phyloP scores from a whole-genome alignment of 257 asterid genomes.

The Hygrophila difformis region DNA sequence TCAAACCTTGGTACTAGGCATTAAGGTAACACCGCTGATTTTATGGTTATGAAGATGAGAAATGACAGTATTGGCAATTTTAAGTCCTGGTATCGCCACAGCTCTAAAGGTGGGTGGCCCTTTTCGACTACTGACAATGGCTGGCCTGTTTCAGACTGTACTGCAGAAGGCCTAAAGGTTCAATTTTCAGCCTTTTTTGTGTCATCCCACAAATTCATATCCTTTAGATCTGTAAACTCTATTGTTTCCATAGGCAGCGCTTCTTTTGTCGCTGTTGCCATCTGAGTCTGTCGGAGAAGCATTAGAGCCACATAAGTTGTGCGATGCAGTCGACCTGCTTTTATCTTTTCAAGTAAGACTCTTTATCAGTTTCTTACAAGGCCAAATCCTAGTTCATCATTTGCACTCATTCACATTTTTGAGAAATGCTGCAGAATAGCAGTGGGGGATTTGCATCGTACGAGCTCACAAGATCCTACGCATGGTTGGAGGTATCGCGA shows the following conservation, averaged over 20 bases:
- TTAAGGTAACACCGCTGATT: background rate
- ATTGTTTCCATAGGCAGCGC: slow-evolving; percentile 39
- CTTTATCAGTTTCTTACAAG: background rate
- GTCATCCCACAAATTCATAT: background rate
- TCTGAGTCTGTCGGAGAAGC: slow-evolving; percentile 39
- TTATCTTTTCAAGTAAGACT: slow-evolving; percentile 53
- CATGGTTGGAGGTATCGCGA: slow-evolving; percentile 59
- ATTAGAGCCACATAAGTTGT: slow-evolving; percentile 27
- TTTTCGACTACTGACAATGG: slow-evolving; percentile 80
- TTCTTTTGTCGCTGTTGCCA: slow-evolving; percentile 43
- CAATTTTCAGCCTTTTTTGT: background rate
- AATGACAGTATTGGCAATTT: slow-evolving; percentile 49
- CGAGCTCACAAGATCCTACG: slow-evolving; percentile 68
- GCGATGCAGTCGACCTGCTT: slow-evolving; percentile 52
- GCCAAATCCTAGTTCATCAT: no score
- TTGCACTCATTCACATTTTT: no score
- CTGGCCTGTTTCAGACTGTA: slow-evolving; percentile 64
- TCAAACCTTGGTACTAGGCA: background rate
- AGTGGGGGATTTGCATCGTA: slow-evolving; percentile 75
- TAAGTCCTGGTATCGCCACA: slow-evolving; percentile 55
- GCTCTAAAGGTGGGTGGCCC: slow-evolving; percentile 72
- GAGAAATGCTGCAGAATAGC: slow-evolving; percentile 44
- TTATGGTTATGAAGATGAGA: slow-evolving; percentile 29
- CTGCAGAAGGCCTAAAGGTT: slow-evolving; percentile 60
- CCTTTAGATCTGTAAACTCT: background rate